phyloP scores from a whole-genome alignment of 164 flowering plant species.

The Pachysandra terminalis region DNA sequence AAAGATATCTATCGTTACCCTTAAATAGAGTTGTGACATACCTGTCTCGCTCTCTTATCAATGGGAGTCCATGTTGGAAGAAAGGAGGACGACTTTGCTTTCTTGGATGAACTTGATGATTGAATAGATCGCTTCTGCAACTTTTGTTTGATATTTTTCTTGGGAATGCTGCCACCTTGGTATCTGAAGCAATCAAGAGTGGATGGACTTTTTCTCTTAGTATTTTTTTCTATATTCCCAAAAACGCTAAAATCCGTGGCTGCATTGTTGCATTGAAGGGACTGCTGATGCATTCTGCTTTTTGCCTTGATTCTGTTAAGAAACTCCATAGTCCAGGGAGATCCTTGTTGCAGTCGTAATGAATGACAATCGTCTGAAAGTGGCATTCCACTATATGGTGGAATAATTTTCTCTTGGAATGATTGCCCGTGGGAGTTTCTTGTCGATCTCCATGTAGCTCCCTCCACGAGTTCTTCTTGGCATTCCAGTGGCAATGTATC shows the following conservation, averaged over 20 bases:
- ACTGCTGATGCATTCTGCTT: constrained; percentile 48
- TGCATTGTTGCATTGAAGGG: constrained; percentile 37
- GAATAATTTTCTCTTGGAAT: constrained; percentile 22
- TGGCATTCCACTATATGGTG: constrained; percentile 38
- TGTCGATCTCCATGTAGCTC: constrained; percentile 19
- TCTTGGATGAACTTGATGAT: constrained; percentile 31
- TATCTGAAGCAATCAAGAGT: constrained; percentile 69
- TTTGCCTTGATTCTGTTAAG: constrained; percentile 80
- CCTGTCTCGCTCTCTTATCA: constrained; percentile 83
- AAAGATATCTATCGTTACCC: background rate
- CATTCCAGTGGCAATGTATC: constrained; percentile 17
- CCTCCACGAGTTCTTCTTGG: constrained; percentile 27
- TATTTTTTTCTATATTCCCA: constrained; percentile 30
- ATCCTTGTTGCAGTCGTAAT: constrained; percentile 39
- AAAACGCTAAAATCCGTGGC: constrained; percentile 26
- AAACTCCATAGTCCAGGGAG: constrained; percentile 91
- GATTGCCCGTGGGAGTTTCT: constrained; percentile 18
- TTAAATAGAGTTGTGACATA: constrained; percentile 18
- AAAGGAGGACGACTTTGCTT: constrained; percentile 30
- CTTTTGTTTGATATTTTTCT: constrained; percentile 39
- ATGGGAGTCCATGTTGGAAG: constrained; percentile 53
- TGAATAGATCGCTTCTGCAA: constrained; percentile 33
- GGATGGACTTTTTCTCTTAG: constrained; percentile 82
- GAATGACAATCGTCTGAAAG: constrained; percentile 52
- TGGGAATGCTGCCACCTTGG: constrained; percentile 46